Conservation (phyloP, 805 yeast species). For the Zygosaccharomyces kombuchaensis region DNA sequence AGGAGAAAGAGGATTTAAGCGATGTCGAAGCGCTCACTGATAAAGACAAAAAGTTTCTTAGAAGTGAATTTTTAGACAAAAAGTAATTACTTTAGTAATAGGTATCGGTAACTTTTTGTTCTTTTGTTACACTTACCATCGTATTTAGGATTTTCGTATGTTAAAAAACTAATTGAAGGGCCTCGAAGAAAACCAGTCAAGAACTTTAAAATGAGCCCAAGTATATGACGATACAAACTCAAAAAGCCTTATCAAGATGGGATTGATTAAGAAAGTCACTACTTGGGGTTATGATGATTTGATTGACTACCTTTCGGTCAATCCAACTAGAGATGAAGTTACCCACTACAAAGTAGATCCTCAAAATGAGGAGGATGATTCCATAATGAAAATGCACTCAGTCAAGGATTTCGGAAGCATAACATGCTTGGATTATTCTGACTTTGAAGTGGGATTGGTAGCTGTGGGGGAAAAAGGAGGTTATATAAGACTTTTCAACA, state of each 20-base stretch:
- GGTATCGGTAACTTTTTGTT: not conserved
- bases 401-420: constrained; percentile 64
- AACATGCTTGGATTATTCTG: constrained; percentile 62
- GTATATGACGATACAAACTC: not conserved
- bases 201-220: not conserved
- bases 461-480: constrained; percentile 79
- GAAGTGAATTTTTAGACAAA: constrained; percentile 1
- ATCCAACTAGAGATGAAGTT: constrained; percentile 78
- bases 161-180: not conserved
- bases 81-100: not conserved
- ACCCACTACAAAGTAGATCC: constrained; percentile 56
- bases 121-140: no score
- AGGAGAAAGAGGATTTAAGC: constrained; percentile 33
- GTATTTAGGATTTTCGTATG: not conserved
- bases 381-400: constrained; percentile 47
- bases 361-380: constrained; percentile 47
- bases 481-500: constrained; percentile 56
- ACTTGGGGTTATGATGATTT: constrained; percentile 32
- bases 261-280: constrained; percentile 31
- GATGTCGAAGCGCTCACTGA: constrained; percentile 28
- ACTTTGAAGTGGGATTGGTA: constrained; percentile 49
- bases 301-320: constrained; percentile 49
- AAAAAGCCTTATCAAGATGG: constrained; percentile 19
- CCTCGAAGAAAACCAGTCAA: not conserved
- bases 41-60: constrained; percentile 11